Base-by-base conservation (phyloP, 1,139 yeast genomes). In the Yamadazyma dushanensis region DNA sequence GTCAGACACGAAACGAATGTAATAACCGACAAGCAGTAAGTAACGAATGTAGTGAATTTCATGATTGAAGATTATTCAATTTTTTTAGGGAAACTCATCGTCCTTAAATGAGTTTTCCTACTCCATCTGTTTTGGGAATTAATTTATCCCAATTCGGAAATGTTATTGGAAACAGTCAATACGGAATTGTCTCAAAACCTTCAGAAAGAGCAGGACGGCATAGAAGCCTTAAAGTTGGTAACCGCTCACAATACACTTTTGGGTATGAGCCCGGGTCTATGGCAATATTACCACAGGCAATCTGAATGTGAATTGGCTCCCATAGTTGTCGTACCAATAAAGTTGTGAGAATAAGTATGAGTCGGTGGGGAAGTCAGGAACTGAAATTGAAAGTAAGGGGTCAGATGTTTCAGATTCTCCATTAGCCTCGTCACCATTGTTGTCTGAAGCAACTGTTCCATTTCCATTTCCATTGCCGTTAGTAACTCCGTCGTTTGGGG, bases 291-390 rank as follows among this genome's bases (percentile, higher is more conserved):
- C 46, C 15, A 65, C 32, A 4, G 70, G 70, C 7, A 69, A 47
- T 31, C 61, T 54, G 39, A 68, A 65, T 32, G 57, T 54, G 37
- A 67, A 57, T 33, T 63, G 68, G 25, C 58, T 55, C 8, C 72
- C 73, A 20, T 45, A 43, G 30, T 53, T 56, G 16, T 61, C 63
- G 33, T 49, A 49, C 44, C 54, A 56, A 45, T 56, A 62, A 11
- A 23, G 21, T 21, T 40, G 28, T 9, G 37, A 31, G 16, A 42
- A 41, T 9, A 39, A 43, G 16, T 40, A 40, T 11, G 31, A 30
- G 24, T 31, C 25, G n/a, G n/a, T 8, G 8, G 16, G 15, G 3
- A 8, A n/a, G 15, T 23, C 23, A n/a, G 27, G 18, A n/a, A n/a
- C n/a, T n/a, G n/a, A n/a, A n/a, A n/a, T n/a, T n/a, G n/a, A n/a